Evolutionary conservation across 208 protist genomes (phyloP).

Genomic region (Crithidia mellificae): DNA sequence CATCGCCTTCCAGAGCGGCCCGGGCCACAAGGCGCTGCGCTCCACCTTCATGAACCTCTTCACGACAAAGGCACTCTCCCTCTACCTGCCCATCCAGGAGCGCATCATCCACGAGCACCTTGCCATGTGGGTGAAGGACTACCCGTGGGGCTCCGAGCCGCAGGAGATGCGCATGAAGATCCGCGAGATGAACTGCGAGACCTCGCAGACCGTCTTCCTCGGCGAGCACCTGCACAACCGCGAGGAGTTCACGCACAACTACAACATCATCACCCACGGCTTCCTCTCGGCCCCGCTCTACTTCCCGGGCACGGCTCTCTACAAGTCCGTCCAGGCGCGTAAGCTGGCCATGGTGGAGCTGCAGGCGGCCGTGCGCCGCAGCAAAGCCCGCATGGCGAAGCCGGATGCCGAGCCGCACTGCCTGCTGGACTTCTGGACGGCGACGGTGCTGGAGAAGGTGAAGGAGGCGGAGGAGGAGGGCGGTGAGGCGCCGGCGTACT

Average conservation of each 20-base stretch:
- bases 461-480: conserved; percentile 75
- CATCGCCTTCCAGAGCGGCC: conserved; percentile 85
- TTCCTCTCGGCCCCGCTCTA: conserved; percentile 91
- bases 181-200: conserved; percentile 92
- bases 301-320: conserved; percentile 91
- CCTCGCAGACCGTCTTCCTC: conserved; percentile 92
- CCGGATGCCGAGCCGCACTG: conserved; percentile 81
- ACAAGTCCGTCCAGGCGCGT: conserved; percentile 88
- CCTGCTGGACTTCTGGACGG: conserved; percentile 93
- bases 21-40: conserved; percentile 79
- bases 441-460: conserved; percentile 67
- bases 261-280: conserved; percentile 93
- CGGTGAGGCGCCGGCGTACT: conserved; percentile 65
- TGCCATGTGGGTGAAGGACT: conserved; percentile 61
- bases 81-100: conserved; percentile 84
- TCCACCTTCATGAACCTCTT: conserved; percentile 88
- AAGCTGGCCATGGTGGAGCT: conserved; percentile 86
- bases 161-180: conserved; percentile 84
- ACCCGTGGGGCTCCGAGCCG: conserved; percentile 53
- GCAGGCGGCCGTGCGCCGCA: conserved; percentile 74
- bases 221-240: conserved; percentile 89
- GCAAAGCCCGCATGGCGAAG: conserved; percentile 74
- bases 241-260: conserved; percentile 89
- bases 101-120: conserved; percentile 73
- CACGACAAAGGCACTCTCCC: conserved; percentile 80